Evolutionary conservation across 2,329 filamentous ascomycete species (phyloP).

Genomic region (Venturia aucupariae): DNA sequence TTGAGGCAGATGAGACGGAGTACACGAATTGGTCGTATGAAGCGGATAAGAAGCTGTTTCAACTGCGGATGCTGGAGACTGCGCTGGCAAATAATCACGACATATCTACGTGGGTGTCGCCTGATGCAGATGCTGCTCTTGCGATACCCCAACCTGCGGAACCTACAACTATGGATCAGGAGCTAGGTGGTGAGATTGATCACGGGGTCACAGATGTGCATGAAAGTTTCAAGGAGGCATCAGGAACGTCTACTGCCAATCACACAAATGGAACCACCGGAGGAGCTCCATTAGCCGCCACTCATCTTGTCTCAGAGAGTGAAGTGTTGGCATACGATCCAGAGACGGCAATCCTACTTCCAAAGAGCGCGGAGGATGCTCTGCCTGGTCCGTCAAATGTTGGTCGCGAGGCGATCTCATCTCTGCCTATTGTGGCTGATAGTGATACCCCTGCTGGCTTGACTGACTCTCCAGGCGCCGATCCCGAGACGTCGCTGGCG

Average conservation of each 20-base stretch:
- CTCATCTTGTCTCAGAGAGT: not conserved
- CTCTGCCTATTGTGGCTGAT: not conserved
- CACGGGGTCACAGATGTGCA: not conserved
- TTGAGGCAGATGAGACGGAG: constrained; percentile 68
- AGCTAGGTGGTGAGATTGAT: not conserved
- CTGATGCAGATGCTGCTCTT: not conserved
- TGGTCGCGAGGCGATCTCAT: not conserved
- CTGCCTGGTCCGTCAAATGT: not conserved
- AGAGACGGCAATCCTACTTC: not conserved
- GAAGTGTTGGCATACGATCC: not conserved
- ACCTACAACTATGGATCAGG: not conserved
- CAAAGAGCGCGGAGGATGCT: not conserved
- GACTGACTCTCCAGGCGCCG: not conserved
- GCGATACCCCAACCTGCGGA: not conserved
- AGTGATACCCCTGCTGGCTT: not conserved
- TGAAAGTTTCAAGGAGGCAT: not conserved
- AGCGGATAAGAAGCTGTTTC: constrained; percentile 58
- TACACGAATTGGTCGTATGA: constrained; percentile 75
- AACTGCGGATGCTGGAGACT: constrained; percentile 8
- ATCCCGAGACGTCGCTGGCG: not conserved
- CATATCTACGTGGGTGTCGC: not conserved
- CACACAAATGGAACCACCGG: no score
- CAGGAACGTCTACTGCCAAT: not conserved
- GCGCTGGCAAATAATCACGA: not conserved
- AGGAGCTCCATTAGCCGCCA: not conserved